Conservation (phyloP, 441 rosid genomes). For the Lagerstroemia fauriei region DNA sequence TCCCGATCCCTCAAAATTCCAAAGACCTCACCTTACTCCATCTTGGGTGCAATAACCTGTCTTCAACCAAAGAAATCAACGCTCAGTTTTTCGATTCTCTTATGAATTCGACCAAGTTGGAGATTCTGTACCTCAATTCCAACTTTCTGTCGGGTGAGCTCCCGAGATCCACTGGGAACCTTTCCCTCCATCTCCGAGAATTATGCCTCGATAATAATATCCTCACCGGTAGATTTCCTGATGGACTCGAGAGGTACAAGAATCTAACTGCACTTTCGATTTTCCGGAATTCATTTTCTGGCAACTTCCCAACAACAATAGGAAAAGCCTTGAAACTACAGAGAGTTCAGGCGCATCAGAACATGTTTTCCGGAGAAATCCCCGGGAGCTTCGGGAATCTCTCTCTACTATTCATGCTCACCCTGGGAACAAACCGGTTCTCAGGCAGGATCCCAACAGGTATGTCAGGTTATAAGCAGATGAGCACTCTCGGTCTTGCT, state of each 20-base stretch:
- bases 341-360: slow-evolving; percentile 9
- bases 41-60: slow-evolving; percentile 21
- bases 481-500: slow-evolving; percentile 11
- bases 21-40: background rate
- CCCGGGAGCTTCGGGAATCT: slow-evolving; percentile 30
- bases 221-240: slow-evolving; percentile 22
- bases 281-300: slow-evolving; percentile 22
- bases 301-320: slow-evolving; percentile 26
- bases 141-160: slow-evolving; percentile 34
- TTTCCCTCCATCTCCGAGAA: slow-evolving; percentile 25
- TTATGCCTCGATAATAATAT: background rate
- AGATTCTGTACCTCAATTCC: slow-evolving; percentile 9
- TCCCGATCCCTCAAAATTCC: background rate
- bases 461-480: slow-evolving; percentile 14
- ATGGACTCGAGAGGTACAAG: slow-evolving; percentile 22
- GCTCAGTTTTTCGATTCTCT: slow-evolving; percentile 2
- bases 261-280: slow-evolving; percentile 27
- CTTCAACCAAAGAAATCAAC: slow-evolving; percentile 29
- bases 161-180: slow-evolving; percentile 34
- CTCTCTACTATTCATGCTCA: slow-evolving; percentile 21
- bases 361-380: slow-evolving; percentile 21
- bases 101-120: slow-evolving; percentile 31
- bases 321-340: slow-evolving; percentile 9
- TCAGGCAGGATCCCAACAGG: slow-evolving; percentile 30
- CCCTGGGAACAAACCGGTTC: slow-evolving; percentile 23